Base-by-base conservation (phyloP, 352 stramenopile genomes). In the Globisporangium polare region DNA sequence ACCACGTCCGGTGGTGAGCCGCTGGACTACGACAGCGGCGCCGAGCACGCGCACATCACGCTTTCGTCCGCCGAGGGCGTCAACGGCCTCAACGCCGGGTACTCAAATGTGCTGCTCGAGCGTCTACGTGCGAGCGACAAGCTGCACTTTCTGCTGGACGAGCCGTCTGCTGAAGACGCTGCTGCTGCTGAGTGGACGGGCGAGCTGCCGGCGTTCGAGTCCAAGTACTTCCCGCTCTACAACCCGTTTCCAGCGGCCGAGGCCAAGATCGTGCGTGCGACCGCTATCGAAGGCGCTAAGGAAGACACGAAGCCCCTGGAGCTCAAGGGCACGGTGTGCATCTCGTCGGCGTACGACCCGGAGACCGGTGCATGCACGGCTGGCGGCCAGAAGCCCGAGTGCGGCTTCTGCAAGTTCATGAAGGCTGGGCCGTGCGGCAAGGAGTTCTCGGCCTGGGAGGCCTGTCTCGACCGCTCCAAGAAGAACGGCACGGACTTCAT, bases 361-460 rank as follows among this genome's bases (percentile, higher is more conserved):
- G 64, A 71, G 31, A 77, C 66, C 9, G 76, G 77, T 18, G 53
- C 71, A 58, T 94, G 85, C 60, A 41, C 67, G n/a, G 66, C 67
- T 1, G 72, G 64, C n/a, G 31, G 51, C 9, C 58, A 72, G 47
- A 93, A 96, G 66, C 71, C 83, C 35, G 88, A 96, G 72, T 96
- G 88, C 60, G 86, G 86, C 58, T 96, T 94, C 62, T 96, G 88
- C 70, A 92, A 93, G 69, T 96, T 96, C 68, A 96, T 96, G 86
- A 94, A 95, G 72, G 85, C 83, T 24, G 88, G 88, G 0, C 88
- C 88, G 53, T 96, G 88, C 60, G 86, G 84, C 49, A 68, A 68
- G 31, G 70, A 90, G 66, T 96, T 96, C 65, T 82, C 75, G 42
- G 74, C 80, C 31, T 96, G 88, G 88, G 85, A 96, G 66, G 71